Percentiles rank a stretch among this genome's conserved stretches.
phyloP scores from a whole-genome alignment of 2,329 filamentous ascomycete genomes.

The Thielaviopsis ethacetica region DNA sequence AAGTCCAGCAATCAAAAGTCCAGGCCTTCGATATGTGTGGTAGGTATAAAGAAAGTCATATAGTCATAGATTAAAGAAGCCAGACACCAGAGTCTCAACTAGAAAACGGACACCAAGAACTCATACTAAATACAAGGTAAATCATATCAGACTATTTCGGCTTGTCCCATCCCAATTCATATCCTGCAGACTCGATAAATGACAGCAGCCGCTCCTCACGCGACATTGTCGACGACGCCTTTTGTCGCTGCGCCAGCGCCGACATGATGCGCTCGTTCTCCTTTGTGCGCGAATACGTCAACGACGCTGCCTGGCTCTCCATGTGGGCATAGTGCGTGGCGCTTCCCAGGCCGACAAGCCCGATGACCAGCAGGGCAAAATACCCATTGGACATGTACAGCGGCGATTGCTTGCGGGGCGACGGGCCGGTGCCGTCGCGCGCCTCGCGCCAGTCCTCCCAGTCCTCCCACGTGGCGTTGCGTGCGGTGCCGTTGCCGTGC shows the following conservation, averaged over 20 bases:
- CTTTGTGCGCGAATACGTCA: slow-evolving; percentile 50
- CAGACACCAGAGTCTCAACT: no score
- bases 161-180: slow-evolving; percentile 46
- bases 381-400: slow-evolving; percentile 61
- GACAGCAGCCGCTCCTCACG: slow-evolving; percentile 13
- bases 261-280: slow-evolving; percentile 46
- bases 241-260: slow-evolving; percentile 33
- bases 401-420: slow-evolving; percentile 29
- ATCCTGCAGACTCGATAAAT: slow-evolving; percentile 29
- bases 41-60: neutral
- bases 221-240: slow-evolving; percentile 6
- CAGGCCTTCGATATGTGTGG: no score
- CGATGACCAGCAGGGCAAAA: slow-evolving; percentile 57
- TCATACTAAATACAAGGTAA: neutral
- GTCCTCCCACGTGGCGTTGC: slow-evolving; percentile 94
- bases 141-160: slow-evolving; percentile 22
- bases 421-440: slow-evolving; percentile 22
- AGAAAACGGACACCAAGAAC: no score
- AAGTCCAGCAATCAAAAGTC: no score
- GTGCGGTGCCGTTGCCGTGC: slow-evolving; percentile 28
- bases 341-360: slow-evolving; percentile 49
- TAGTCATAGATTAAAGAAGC: neutral
- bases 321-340: slow-evolving; percentile 58
- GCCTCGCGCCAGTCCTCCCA: slow-evolving; percentile 69
- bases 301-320: slow-evolving; percentile 40